Conservation (phyloP, 2,329 filamentous ascomycete genomes). For the Zasmidium citrigriseum region DNA sequence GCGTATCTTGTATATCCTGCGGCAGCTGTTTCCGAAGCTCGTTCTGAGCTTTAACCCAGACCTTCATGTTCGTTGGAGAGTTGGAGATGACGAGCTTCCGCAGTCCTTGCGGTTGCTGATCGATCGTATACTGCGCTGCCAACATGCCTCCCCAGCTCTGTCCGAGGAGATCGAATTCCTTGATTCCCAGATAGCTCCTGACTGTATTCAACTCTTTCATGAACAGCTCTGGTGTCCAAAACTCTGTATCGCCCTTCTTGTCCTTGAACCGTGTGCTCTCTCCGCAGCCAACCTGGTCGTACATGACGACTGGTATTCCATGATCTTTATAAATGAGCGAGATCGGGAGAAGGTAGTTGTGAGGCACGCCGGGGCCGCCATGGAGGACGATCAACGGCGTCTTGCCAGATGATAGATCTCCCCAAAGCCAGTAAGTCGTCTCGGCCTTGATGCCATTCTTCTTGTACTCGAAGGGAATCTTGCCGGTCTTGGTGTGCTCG, state of each 20-base stretch:
- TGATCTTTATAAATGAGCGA: slow-evolving; percentile 37
- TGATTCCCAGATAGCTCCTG: slow-evolving; percentile 43
- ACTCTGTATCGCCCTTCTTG: slow-evolving; percentile 45
- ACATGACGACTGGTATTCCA: slow-evolving; percentile 51
- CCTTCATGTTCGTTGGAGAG: slow-evolving; percentile 32
- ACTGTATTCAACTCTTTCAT: slow-evolving; percentile 53
- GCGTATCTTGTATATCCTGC: slow-evolving; percentile 30
- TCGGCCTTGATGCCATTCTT: slow-evolving; percentile 37
- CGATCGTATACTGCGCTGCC: slow-evolving; percentile 44
- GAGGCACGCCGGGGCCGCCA: slow-evolving; percentile 50
- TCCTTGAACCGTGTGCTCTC: slow-evolving; percentile 51
- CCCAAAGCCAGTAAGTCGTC: slow-evolving; percentile 45
- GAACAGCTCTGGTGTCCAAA: slow-evolving; percentile 54
- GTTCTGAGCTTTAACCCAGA: slow-evolving; percentile 32
- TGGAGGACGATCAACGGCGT: slow-evolving; percentile 43
- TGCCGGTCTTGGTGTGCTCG: slow-evolving; percentile 27
- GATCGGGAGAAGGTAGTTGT: slow-evolving; percentile 40
- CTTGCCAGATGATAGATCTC: slow-evolving; percentile 32
- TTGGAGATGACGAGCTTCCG: slow-evolving; percentile 38
- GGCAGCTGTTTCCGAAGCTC: slow-evolving; percentile 30
- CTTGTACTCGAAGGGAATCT: slow-evolving; percentile 36
- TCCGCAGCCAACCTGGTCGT: slow-evolving; percentile 57
- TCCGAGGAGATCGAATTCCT: slow-evolving; percentile 48
- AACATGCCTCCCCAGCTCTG: slow-evolving; percentile 59
- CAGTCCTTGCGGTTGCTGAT: slow-evolving; percentile 37